Base-by-base conservation (phyloP, 106 monocot species). In the Phalaenopsis aphrodite region DNA sequence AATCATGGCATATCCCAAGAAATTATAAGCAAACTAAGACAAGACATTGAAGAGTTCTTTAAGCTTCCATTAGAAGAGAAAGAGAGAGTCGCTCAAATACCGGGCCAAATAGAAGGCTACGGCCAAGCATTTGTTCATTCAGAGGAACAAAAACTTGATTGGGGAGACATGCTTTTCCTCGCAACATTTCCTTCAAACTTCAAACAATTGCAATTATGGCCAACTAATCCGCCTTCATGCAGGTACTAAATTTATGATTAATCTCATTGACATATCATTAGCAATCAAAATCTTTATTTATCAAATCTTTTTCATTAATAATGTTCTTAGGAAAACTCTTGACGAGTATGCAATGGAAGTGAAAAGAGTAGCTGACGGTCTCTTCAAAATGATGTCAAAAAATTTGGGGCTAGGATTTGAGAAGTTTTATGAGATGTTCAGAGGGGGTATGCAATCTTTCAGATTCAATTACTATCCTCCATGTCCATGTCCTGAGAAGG, bases 391-490 rank as follows among this genome's bases (percentile, higher is more conserved):
- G 10, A 83, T 86, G 16, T 82, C 79, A 1, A 82, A 82, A 42
- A 83, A 83, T 67, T 75, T 86, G 45, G 79, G 76, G 43, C 21
- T 76, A 19, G 18, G 47, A 10, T 55, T 47, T 2, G 77, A 65
- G 16, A 74, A 69, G 52, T 6, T 82, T 11, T 14, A 8, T 2
- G 67, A 57, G 6, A 43, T 42, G 15, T 83, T 86, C 47, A 52
- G 67, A 42, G 46, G 71, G 3, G 78, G 82, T 0, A 6, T 64
- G 3, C 86, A 86, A 57, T 14, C 55, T 16, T 42, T 83, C 19
- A 86, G 79, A 45, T 76, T 86, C 0, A 86, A 86, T 61, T 86
- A 86, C 76, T 86, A 86, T 46, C 86, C 86, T 8, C 82, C 86
- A 56, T 83, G 82, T 39, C 68, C 45, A 5, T 38, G 68, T 42